Evolutionary conservation across 768 basidiomycete genomes (phyloP).

Genomic region (Gyrodon lividus): DNA sequence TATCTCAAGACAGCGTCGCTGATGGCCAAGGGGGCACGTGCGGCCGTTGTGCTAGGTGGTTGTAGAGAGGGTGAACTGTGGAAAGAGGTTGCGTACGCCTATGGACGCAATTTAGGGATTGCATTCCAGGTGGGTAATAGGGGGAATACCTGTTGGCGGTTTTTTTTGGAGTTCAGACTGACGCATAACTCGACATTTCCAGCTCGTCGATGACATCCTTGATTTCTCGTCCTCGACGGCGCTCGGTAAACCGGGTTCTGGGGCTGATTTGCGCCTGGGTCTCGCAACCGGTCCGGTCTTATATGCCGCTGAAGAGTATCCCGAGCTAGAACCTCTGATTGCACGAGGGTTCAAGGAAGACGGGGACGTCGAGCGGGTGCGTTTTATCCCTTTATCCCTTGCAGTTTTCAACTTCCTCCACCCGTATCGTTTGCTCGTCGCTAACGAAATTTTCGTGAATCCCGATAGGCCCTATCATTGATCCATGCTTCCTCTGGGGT

Average conservation of each 20-base stretch:
- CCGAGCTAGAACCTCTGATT: constrained; percentile 74
- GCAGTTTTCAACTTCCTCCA: not conserved
- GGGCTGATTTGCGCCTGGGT: constrained; percentile 79
- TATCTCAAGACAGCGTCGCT: constrained; percentile 91
- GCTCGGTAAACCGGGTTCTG: constrained; percentile 84
- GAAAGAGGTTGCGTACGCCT: constrained; percentile 89
- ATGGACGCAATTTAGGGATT: constrained; percentile 86
- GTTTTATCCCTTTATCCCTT: constrained; percentile 20
- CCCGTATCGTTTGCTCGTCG: not conserved
- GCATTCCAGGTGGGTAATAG: constrained; percentile 80
- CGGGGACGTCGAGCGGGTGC: constrained; percentile 80
- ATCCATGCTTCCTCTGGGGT: constrained; percentile 65
- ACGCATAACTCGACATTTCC: constrained; percentile 1
- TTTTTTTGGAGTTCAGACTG: not conserved
- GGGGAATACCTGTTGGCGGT: not conserved
- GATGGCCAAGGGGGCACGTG: constrained; percentile 84
- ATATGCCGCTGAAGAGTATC: constrained; percentile 84
- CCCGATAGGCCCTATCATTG: constrained; percentile 58
- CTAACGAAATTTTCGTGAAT: not conserved
- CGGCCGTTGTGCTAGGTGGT: constrained; percentile 86
- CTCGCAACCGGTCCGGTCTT: constrained; percentile 84
- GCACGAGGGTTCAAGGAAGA: constrained; percentile 69
- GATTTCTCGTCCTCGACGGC: constrained; percentile 82
- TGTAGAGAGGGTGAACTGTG: constrained; percentile 71
- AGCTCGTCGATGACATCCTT: constrained; percentile 95